A percentile compares a stretch with the other conserved stretches of the same genome.
Conservation (phyloP, 2,329 filamentous ascomycete species). For the Fusarium algeriense region DNA sequence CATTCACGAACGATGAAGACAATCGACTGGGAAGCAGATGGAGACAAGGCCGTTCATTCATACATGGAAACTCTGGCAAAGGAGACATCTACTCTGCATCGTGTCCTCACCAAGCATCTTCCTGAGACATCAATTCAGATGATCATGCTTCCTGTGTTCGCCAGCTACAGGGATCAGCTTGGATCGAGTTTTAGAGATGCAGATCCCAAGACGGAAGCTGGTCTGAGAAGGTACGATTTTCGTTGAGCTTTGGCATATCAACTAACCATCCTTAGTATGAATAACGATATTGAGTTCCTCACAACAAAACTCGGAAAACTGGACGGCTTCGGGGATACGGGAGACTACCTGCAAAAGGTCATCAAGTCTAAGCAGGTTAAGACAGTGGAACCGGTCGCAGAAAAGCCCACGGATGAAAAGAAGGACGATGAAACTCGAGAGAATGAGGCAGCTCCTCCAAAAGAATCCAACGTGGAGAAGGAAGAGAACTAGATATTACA, state of each 20-base stretch:
- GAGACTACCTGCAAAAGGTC: slow-evolving; percentile 74
- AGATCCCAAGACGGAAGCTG: slow-evolving; percentile 72
- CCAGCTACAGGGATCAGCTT: slow-evolving; percentile 84
- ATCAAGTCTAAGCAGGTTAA: slow-evolving; percentile 68
- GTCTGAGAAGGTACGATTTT: slow-evolving; percentile 75
- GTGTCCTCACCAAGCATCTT: slow-evolving; percentile 84
- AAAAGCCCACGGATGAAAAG: slow-evolving; percentile 24
- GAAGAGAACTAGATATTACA: slow-evolving; percentile 33
- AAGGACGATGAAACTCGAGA: slow-evolving; percentile 31
- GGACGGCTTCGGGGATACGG: slow-evolving; percentile 81
- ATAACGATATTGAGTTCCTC: slow-evolving; percentile 81
- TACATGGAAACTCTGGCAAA: slow-evolving; percentile 91
- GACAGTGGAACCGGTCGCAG: slow-evolving; percentile 28
- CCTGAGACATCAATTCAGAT: slow-evolving; percentile 80
- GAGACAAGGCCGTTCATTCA: slow-evolving; percentile 62
- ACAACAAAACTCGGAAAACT: slow-evolving; percentile 78
- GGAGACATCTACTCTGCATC: slow-evolving; percentile 86
- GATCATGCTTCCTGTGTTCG: slow-evolving; percentile 89
- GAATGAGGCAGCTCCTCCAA: slow-evolving; percentile 21
- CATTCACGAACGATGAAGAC: slow-evolving; percentile 81
- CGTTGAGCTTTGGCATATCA: not conserved
- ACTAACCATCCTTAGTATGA: slow-evolving; percentile 68
- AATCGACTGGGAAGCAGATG: slow-evolving; percentile 76
- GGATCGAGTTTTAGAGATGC: slow-evolving; percentile 76
- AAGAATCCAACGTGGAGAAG: slow-evolving; percentile 37